phyloP scores from a whole-genome alignment of 2,329 filamentous ascomycete species.

The Scedosporium aurantiacum region DNA sequence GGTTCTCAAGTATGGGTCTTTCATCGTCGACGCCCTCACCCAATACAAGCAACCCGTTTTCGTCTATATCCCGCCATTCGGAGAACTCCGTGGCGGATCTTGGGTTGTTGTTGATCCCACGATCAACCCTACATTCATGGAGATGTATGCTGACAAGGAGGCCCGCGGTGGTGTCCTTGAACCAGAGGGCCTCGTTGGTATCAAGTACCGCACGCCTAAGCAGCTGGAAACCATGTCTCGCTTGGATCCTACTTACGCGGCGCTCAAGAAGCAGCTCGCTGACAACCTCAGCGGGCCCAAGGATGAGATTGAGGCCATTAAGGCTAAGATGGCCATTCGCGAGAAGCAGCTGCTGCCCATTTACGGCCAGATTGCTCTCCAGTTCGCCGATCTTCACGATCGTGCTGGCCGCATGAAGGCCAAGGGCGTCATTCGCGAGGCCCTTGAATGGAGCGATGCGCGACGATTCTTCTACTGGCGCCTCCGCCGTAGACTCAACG shows the following conservation, averaged over 20 bases:
- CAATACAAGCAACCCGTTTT: conserved; percentile 99
- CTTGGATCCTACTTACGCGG: conserved; percentile 71
- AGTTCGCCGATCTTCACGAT: conserved; percentile 96
- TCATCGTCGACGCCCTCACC: conserved; percentile 96
- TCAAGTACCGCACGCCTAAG: conserved; percentile 97
- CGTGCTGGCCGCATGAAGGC: conserved; percentile 96
- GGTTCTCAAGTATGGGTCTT: conserved; percentile 97
- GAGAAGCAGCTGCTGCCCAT: conserved; percentile 86
- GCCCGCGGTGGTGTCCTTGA: conserved; percentile 94
- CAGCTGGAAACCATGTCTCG: conserved; percentile 97
- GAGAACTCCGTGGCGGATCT: conserved; percentile 94
- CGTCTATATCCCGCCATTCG: conserved; percentile 94
- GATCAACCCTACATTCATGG: conserved; percentile 93
- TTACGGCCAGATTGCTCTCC: conserved; percentile 88
- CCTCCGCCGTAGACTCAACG: conserved; percentile 87
- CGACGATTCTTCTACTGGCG: conserved; percentile 99
- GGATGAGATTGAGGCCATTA: conserved; percentile 68
- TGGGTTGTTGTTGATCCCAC: conserved; percentile 99
- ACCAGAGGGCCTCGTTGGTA: conserved; percentile 94
- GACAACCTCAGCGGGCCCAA: conserved; percentile 52
- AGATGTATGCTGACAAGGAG: conserved; percentile 98
- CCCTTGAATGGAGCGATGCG: conserved; percentile 76
- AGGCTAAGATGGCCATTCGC: conserved; percentile 70
- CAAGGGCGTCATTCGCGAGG: conserved; percentile 82
- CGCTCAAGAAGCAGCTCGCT: conserved; percentile 68